Evolutionary conservation across 2,329 filamentous ascomycete genomes (phyloP).

Genomic region (Lachnellula arida): DNA sequence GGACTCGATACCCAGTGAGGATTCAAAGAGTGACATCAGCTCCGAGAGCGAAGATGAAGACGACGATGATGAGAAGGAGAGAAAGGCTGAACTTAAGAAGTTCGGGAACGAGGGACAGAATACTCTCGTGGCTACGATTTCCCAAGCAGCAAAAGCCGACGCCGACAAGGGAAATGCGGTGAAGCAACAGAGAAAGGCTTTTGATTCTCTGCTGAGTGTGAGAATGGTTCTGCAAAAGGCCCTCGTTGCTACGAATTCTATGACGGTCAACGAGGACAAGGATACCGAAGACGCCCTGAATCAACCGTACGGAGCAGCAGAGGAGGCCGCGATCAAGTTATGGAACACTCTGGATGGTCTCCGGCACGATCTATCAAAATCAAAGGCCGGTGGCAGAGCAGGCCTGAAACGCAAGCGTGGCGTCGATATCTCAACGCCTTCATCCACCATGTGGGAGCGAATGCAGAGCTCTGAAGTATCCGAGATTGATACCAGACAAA

Average conservation of each 20-base stretch:
- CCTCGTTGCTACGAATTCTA: conserved; percentile 73
- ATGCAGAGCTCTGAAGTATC: conserved; percentile 62
- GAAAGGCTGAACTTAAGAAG: conserved; percentile 57
- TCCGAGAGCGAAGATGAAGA: conserved; percentile 23
- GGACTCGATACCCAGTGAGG: conserved; percentile 28
- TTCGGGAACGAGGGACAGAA: conserved; percentile 66
- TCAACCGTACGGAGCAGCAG: conserved; percentile 66
- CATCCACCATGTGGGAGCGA: conserved; percentile 65
- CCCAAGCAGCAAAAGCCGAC: conserved; percentile 66
- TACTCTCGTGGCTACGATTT: conserved; percentile 55
- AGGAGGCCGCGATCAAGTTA: conserved; percentile 78
- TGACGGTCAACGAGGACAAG: conserved; percentile 45
- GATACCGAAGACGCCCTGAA: conserved; percentile 35
- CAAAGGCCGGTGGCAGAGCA: conserved; percentile 38
- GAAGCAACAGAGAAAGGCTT: conserved; percentile 77
- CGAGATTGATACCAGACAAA: conserved; percentile 57
- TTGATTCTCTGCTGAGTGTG: conserved; percentile 83
- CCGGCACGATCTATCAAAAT: conserved; percentile 53
- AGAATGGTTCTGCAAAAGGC: conserved; percentile 93
- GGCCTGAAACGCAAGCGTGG: conserved; percentile 59
- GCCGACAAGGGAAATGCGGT: conserved; percentile 82
- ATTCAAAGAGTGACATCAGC: conserved; percentile 33
- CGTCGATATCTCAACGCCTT: conserved; percentile 51
- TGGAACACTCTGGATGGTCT: conserved; percentile 76
- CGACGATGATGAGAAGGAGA: conserved; percentile 31